These are phyloP conservation scores for Coccomyxa subellipsoidea DNA, from an alignment of 163 green algal species.

Conservation along the genomic window DNA sequence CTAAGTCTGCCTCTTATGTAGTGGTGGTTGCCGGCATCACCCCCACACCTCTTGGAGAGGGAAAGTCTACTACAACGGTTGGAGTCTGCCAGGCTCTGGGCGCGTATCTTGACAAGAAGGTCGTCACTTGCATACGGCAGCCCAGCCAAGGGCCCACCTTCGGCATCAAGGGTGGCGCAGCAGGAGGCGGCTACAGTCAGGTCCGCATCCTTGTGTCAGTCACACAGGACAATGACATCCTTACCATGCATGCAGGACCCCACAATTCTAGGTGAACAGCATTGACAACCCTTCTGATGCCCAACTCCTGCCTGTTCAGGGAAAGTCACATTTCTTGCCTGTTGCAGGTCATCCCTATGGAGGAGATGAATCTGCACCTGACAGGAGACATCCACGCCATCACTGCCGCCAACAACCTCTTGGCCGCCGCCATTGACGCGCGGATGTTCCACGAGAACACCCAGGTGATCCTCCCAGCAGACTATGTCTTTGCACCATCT, in stretches of 20 bases:
- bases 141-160: slow-evolving; percentile 92
- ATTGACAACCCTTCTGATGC: no score
- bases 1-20: no score
- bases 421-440: slow-evolving; percentile 93
- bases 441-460: slow-evolving; percentile 95
- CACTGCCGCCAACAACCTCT: slow-evolving; percentile 95
- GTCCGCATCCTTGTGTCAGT: slow-evolving; percentile 38
- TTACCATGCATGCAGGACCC: no score
- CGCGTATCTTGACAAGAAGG: slow-evolving; percentile 77
- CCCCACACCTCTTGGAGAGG: slow-evolving; percentile 93
- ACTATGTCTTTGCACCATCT: neutral
- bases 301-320: no score
- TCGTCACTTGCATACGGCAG: slow-evolving; percentile 91
- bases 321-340: no score
- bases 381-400: slow-evolving; percentile 98
- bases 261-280: no score
- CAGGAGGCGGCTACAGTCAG: slow-evolving; percentile 95
- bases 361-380: slow-evolving; percentile 96
- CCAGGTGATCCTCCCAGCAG: slow-evolving; percentile 37
- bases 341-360: slow-evolving; percentile 90
- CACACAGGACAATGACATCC: no score
- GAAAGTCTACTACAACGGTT: slow-evolving; percentile 97
- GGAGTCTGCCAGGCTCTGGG: slow-evolving; percentile 94
- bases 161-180: slow-evolving; percentile 98
- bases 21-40: slow-evolving; percentile 96